Evolutionary conservation across 768 basidiomycete genomes (phyloP), one percentile per base, ranked within the genome.

Genomic region (Artomyces pyxidatus): DNA sequence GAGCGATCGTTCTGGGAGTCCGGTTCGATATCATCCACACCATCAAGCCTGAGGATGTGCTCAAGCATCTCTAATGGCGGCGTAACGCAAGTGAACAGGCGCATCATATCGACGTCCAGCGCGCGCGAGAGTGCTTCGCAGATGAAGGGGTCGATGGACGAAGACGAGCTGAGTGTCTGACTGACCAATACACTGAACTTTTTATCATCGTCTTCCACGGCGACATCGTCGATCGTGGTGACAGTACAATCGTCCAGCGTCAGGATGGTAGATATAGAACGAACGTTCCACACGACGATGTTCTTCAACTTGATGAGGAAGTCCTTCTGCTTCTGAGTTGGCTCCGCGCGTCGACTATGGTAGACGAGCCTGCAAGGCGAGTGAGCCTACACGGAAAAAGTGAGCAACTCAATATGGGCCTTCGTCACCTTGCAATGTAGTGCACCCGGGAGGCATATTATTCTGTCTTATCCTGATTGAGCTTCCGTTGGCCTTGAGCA

Each of bases 381-480:
- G 30, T 14, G 41, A 25, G 1, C 22, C 23, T 42, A 16, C 28
- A 25, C 9, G 0, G 30, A 6, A 3, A 35, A 14, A 22, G 23
- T 25, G n/a, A 6, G 1, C n/a, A 46, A 22, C 10, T 17, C 23
- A 4, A 4, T 19, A 12, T 47, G n/a, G 22, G 19, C 11, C n/a
- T 11, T 4, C 39, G 7, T 21, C 19, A 54, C 53, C 53, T 54
- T 23, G 50, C 50, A 11, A 54, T 25, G 21, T 52, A 54, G 19
- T 19, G 30, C 17, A 48, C 37, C 38, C 45, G 52, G 19, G 45
- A 52, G 10, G 53, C 52, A 22, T 52, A 54, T 38, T 52, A 26
- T 9, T 48, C 53, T 4, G 53, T 52, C 11, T 45, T 26, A 6
- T 12, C 3, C 3, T 51, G 8, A 17, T 56, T 43, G 3, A 48